Evolutionary conservation across 2,329 filamentous ascomycete species (phyloP).

Genomic region (Phialophora verrucosa): DNA sequence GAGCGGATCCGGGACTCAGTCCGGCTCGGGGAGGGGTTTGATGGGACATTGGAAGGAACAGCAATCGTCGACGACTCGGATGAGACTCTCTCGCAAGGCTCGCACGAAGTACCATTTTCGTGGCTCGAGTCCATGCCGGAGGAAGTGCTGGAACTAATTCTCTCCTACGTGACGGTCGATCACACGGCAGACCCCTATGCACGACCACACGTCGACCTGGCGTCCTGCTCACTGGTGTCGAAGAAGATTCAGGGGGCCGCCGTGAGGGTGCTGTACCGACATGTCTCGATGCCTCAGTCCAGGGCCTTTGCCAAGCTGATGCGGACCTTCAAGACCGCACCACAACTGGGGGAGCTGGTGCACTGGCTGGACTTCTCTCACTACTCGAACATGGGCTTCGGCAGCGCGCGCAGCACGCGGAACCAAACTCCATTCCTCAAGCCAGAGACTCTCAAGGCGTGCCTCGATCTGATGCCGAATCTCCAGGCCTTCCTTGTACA

Average conservation of each 20-base stretch:
- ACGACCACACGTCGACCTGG: conserved; percentile 76
- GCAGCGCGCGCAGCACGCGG: conserved; percentile 75
- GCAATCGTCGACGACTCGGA: conserved; percentile 34
- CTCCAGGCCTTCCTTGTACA: conserved; percentile 79
- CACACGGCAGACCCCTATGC: conserved; percentile 76
- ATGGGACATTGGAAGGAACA: conserved; percentile 23
- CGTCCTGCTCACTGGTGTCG: conserved; percentile 78
- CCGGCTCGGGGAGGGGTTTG: conserved; percentile 16
- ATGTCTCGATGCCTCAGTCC: conserved; percentile 83
- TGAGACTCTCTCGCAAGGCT: conserved; percentile 21
- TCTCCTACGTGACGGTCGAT: conserved; percentile 75
- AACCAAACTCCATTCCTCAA: conserved; percentile 77
- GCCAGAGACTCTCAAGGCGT: conserved; percentile 72
- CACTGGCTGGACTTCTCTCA: conserved; percentile 83
- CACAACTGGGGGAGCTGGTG: conserved; percentile 74
- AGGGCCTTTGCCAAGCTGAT: conserved; percentile 83
- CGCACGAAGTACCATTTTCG: conserved; percentile 8
- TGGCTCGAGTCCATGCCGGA: conserved; percentile 38
- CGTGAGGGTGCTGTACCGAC: conserved; percentile 74
- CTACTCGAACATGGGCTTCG: conserved; percentile 79
- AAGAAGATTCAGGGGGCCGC: conserved; percentile 74
- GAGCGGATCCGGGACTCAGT: conserved; percentile 35
- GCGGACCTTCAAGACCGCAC: conserved; percentile 69
- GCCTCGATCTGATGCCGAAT: conserved; percentile 72
- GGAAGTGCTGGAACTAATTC: conserved; percentile 67